Evolutionary conservation across 2,329 filamentous ascomycete genomes (phyloP).

Genomic region (Hymenotorrendiella dingleyae): DNA sequence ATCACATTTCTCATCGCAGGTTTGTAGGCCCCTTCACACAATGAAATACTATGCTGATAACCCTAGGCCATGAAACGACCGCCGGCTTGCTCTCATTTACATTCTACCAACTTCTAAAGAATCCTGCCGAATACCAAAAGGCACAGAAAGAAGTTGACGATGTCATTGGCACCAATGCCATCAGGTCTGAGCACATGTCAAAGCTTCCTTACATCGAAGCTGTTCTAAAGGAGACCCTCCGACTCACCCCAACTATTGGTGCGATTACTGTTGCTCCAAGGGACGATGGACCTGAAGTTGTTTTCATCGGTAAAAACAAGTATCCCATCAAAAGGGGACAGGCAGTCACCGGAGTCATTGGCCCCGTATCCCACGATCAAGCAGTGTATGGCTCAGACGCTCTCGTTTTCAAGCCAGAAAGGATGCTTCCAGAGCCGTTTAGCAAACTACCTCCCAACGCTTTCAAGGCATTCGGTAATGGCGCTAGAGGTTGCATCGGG

Average conservation of each 20-base stretch:
- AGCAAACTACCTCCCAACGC: conserved; percentile 55
- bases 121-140: conserved; percentile 39
- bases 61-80: conserved; percentile 62
- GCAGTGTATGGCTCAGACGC: conserved; percentile 61
- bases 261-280: conserved; percentile 44
- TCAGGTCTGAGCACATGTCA: conserved; percentile 42
- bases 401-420: conserved; percentile 60
- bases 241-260: conserved; percentile 55
- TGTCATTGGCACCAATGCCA: conserved; percentile 42
- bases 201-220: conserved; percentile 61
- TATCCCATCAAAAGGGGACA: conserved; percentile 42
- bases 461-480: conserved; percentile 75
- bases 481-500: conserved; percentile 66
- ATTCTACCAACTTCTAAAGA: conserved; percentile 46
- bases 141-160: conserved; percentile 48
- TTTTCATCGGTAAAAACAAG: conserved; percentile 37
- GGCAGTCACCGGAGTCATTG: conserved; percentile 42
- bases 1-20: conserved; percentile 61
- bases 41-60: not conserved
- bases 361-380: conserved; percentile 56
- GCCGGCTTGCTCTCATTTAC: conserved; percentile 45
- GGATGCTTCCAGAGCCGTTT: conserved; percentile 67
- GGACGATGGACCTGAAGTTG: conserved; percentile 29
- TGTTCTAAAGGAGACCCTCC: conserved; percentile 60
- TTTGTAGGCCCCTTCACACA: conserved; percentile 48